A percentile compares a stretch with the other conserved stretches of the same genome.
phyloP scores from a whole-genome alignment of 768 basidiomycete species.

The Russula griseocarnosa region DNA sequence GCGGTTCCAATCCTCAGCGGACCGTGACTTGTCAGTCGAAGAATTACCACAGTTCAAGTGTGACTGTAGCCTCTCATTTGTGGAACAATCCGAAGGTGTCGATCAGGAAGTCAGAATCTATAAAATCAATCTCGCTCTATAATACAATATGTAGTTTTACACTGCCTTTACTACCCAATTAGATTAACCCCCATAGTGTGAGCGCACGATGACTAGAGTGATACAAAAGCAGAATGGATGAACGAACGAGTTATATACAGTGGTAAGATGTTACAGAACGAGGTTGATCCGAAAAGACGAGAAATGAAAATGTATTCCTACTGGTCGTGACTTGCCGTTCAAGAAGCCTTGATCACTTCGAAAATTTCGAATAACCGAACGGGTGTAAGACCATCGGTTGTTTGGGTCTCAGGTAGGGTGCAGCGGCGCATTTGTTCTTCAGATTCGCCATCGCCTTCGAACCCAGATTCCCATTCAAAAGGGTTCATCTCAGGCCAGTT shows the following conservation, averaged over 20 bases:
- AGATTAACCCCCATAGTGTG: not conserved
- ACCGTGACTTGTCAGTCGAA: slow-evolving; percentile 17
- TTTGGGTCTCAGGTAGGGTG: slow-evolving; percentile 1
- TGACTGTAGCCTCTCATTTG: slow-evolving; percentile 3
- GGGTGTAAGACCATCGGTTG: slow-evolving; percentile 24
- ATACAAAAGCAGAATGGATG: not conserved
- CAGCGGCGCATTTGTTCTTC: not conserved
- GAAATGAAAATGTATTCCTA: too few species aligned
- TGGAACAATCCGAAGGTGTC: slow-evolving; percentile 20
- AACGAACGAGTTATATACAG: not conserved
- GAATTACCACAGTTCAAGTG: slow-evolving; percentile 6
- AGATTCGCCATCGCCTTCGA: not conserved
- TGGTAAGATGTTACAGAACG: not conserved
- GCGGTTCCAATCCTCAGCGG: slow-evolving; percentile 4
- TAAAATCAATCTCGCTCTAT: slow-evolving; percentile 7
- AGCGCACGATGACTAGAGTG: not conserved
- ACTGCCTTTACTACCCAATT: not conserved
- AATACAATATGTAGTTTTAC: not conserved
- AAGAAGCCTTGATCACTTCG: slow-evolving; percentile 20
- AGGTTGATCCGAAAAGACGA: not conserved
- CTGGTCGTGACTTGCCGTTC: not conserved
- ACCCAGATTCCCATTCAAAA: slow-evolving; percentile 11
- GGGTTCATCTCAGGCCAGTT: slow-evolving; percentile 50
- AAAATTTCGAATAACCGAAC: slow-evolving; percentile 26
- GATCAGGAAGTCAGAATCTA: slow-evolving; percentile 17